Evolutionary conservation across 2,329 filamentous ascomycete genomes (phyloP).

Genomic region (Exophiala bonariae): DNA sequence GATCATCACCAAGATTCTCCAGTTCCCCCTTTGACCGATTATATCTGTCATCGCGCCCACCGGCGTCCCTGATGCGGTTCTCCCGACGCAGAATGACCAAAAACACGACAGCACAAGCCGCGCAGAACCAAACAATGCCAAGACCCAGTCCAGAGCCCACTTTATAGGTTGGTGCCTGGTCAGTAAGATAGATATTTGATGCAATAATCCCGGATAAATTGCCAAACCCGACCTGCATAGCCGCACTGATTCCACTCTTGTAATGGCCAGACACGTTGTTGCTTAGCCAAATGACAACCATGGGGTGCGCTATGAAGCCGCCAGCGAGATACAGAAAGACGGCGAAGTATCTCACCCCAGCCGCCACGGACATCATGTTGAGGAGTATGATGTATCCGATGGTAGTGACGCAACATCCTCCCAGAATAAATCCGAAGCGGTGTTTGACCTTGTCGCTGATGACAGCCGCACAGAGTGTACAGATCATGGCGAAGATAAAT

Average conservation of each 20-base stretch:
- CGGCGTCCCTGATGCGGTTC: slow-evolving; percentile 32
- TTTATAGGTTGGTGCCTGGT: slow-evolving; percentile 36
- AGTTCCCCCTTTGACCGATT: slow-evolving; percentile 25
- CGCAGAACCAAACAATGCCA: slow-evolving; percentile 36
- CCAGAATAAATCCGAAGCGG: slow-evolving; percentile 36
- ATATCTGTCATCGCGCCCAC: slow-evolving; percentile 28
- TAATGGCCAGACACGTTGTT: slow-evolving; percentile 33
- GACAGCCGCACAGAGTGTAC: slow-evolving; percentile 29
- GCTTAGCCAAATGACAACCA: slow-evolving; percentile 26
- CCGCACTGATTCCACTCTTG: slow-evolving; percentile 30
- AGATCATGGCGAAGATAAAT: slow-evolving; percentile 31
- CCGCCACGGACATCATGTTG: slow-evolving; percentile 21
- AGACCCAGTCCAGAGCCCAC: slow-evolving; percentile 39
- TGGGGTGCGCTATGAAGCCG: slow-evolving; percentile 32
- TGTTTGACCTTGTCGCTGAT: slow-evolving; percentile 31
- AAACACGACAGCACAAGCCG: slow-evolving; percentile 31
- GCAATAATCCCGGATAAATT: slow-evolving; percentile 35
- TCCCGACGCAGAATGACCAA: slow-evolving; percentile 33
- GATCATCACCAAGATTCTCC: slow-evolving; percentile 35
- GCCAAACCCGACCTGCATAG: slow-evolving; percentile 38
- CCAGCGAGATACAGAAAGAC: slow-evolving; percentile 29
- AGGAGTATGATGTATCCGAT: slow-evolving; percentile 36
- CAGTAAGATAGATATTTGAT: slow-evolving; percentile 39
- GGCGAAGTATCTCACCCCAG: slow-evolving; percentile 29
- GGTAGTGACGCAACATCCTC: slow-evolving; percentile 32